Evolutionary conservation across 768 basidiomycete species (phyloP).

Genomic region (Flagelloscypha sp.): DNA sequence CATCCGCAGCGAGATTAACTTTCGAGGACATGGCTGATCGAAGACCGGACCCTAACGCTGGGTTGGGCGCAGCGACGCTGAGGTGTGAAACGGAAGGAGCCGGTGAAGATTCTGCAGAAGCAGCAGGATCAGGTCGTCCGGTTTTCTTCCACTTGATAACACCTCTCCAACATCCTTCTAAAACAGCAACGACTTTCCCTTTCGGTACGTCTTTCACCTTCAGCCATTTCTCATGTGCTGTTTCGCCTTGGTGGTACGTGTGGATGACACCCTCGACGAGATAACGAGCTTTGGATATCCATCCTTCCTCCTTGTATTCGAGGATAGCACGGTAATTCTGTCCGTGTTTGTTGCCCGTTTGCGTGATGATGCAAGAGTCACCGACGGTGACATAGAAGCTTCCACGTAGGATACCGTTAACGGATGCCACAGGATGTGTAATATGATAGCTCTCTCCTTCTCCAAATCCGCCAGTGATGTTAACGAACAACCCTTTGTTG

Average conservation of each 20-base stretch:
- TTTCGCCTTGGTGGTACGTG: constrained; percentile 59
- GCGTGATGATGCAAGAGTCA: constrained; percentile 76
- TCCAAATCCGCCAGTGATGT: constrained; percentile 63
- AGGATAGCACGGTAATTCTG: constrained; percentile 71
- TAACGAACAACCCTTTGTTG: constrained; percentile 86
- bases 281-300: constrained; percentile 86
- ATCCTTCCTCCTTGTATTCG: constrained; percentile 97
- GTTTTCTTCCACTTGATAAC: constrained; percentile 72
- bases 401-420: constrained; percentile 89
- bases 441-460: constrained; percentile 80
- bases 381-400: constrained; percentile 85
- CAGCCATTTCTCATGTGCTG: constrained; percentile 59
- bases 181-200: constrained; percentile 63
- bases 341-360: constrained; percentile 55
- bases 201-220: constrained; percentile 87
- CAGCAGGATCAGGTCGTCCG: constrained; percentile 31
- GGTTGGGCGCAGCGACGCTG: constrained; percentile 28
- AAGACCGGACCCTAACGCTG: no score
- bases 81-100: constrained; percentile 37
- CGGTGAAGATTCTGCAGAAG: constrained; percentile 40
- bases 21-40: constrained; percentile 35
- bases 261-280: constrained; percentile 85
- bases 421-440: constrained; percentile 81
- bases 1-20: constrained; percentile 35
- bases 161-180: constrained; percentile 87